These are phyloP conservation scores for Mucor mucedo DNA, from an alignment of 371 early-diverging fungal genomes.

Conservation along the genomic window DNA sequence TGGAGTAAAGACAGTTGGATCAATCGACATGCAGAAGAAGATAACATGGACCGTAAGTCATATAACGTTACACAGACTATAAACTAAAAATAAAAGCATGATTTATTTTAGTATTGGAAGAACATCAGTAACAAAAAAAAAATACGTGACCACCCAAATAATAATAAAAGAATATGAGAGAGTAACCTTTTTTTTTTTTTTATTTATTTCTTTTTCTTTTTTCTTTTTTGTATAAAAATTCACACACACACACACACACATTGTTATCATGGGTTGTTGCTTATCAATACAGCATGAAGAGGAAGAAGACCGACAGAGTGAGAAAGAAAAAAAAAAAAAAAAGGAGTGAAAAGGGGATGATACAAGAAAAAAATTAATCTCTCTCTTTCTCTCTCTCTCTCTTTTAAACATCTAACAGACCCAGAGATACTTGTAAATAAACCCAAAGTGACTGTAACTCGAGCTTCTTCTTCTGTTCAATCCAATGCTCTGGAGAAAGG, in stretches of 20 bases:
- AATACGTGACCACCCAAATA: background rate
- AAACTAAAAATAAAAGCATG: background rate
- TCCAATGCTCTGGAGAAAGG: constrained; percentile 16
- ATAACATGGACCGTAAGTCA: constrained; percentile 16
- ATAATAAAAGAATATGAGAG: background rate
- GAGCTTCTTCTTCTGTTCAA: constrained; percentile 16
- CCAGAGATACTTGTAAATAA: background rate
- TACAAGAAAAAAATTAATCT: background rate
- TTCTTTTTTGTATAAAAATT: background rate
- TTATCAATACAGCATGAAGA: constrained; percentile 20
- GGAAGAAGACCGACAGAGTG: constrained; percentile 3
- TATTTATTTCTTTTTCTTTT: constrained; percentile 2
- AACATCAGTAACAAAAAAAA: constrained; percentile 3
- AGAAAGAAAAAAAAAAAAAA: constrained; percentile 1
- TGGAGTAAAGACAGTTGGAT: constrained; percentile 10
- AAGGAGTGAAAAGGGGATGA: background rate
- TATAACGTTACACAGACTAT: background rate
- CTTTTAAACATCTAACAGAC: background rate
- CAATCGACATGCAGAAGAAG: constrained; percentile 7
- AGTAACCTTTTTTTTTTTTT: background rate
- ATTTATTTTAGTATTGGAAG: constrained; percentile 13
- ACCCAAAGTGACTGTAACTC: constrained; percentile 8
- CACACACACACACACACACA: background rate
- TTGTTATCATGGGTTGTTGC: constrained; percentile 23
- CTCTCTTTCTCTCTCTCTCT: too few relatives aligned